Conservation (phyloP, 2,329 filamentous ascomycete genomes). For the Mycosphaerella sp. region DNA sequence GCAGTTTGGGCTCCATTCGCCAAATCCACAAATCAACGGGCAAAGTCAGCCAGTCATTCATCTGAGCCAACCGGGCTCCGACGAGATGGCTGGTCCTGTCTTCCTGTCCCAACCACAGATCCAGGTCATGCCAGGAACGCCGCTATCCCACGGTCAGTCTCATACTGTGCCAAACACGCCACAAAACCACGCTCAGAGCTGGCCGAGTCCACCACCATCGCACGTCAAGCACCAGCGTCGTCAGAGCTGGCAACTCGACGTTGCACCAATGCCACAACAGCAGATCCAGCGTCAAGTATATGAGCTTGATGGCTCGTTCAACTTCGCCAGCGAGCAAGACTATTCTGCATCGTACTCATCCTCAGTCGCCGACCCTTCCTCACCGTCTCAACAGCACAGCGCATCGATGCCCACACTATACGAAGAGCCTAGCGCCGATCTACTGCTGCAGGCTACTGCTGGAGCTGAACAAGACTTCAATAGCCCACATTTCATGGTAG, state of each 20-base stretch:
- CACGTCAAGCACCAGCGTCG: conserved; percentile 31
- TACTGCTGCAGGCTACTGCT: conserved; percentile 29
- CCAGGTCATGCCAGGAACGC: conserved; percentile 26
- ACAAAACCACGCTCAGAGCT: conserved; percentile 37
- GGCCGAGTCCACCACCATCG: conserved; percentile 32
- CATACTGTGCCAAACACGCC: conserved; percentile 49
- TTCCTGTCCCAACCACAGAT: conserved; percentile 26
- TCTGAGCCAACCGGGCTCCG: conserved; percentile 17
- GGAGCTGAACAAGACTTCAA: conserved; percentile 30
- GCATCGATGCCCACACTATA: conserved; percentile 36
- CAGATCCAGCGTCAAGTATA: conserved; percentile 27
- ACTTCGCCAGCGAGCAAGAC: conserved; percentile 38
- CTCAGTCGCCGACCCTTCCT: conserved; percentile 44
- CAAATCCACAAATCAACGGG: conserved; percentile 16
- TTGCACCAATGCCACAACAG: conserved; percentile 49
- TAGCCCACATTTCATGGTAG: conserved; percentile 30
- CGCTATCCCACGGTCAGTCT: conserved; percentile 29
- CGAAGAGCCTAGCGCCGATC: conserved; percentile 29
- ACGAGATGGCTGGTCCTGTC: conserved; percentile 21
- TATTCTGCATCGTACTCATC: conserved; percentile 47
- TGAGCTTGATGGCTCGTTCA: conserved; percentile 32
- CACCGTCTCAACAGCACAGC: conserved; percentile 35
- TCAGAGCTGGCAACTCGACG: conserved; percentile 45
- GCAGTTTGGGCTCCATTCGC: conserved; percentile 22
- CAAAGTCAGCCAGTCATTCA: conserved; percentile 20